Percentiles rank a stretch among this genome's conserved stretches.
phyloP scores from a whole-genome alignment of 441 rosid genomes.

The Corymbia calophylla region DNA sequence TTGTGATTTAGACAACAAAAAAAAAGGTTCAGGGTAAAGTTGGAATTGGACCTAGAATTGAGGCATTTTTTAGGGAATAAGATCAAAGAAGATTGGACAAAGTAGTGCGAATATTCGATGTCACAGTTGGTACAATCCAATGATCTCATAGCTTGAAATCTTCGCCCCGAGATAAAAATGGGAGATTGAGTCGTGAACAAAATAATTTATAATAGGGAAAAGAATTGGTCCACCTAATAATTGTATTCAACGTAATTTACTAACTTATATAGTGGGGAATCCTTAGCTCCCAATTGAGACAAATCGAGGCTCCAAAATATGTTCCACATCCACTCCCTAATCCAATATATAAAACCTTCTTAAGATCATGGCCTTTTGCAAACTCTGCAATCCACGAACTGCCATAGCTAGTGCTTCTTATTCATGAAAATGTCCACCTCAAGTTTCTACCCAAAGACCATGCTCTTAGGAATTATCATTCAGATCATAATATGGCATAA shows the following conservation, averaged over 20 bases:
- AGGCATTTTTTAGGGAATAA: background rate
- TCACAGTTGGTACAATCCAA: background rate
- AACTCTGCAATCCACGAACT: background rate
- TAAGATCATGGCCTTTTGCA: background rate
- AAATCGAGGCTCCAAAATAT: background rate
- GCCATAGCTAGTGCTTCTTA: background rate
- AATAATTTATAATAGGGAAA: background rate
- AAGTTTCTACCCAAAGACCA: background rate
- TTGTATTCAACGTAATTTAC: background rate
- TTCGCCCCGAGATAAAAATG: background rate
- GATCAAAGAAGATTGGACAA: background rate
- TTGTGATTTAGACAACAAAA: background rate
- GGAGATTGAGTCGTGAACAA: background rate
- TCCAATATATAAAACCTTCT: background rate
- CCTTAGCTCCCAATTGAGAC: background rate
- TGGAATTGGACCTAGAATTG: rapidly evolving
- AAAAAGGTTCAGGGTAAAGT: background rate
- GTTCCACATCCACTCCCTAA: background rate
- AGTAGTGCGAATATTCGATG: background rate
- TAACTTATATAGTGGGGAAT: background rate
- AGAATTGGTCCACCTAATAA: background rate
- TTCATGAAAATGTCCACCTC: background rate
- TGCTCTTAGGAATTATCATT: background rate
- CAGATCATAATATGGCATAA: background rate
- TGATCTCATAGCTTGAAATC: background rate